Percentiles rank a stretch among this genome's conserved stretches.
phyloP scores from a whole-genome alignment of 257 asterid genomes.

The Coffea eugenioides region DNA sequence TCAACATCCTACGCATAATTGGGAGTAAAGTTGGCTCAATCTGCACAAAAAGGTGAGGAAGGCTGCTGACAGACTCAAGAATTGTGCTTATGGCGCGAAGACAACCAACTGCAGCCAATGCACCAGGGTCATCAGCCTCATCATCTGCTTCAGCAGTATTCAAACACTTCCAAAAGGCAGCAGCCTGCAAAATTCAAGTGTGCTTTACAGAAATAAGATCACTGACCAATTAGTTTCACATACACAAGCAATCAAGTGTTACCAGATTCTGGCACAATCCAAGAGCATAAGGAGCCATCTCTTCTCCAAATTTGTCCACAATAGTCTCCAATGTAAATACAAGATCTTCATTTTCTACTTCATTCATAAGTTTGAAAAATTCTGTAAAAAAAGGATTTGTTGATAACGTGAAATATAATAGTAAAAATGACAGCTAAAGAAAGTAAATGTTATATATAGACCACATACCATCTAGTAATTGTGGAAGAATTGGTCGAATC shows the following conservation, averaged over 20 bases:
- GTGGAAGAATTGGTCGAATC: slow-evolving; percentile 93
- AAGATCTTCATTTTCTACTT: slow-evolving; percentile 99
- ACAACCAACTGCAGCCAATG: slow-evolving; percentile 99
- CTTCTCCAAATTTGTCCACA: slow-evolving; percentile 99
- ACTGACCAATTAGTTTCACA: background rate
- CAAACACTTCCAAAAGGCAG: slow-evolving; percentile 98
- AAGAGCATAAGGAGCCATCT: slow-evolving; percentile 98
- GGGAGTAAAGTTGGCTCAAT: slow-evolving; percentile 92
- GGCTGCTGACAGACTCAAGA: slow-evolving; percentile 92
- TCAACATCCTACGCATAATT: slow-evolving; percentile 94
- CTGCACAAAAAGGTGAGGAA: slow-evolving; percentile 79
- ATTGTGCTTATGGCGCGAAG: slow-evolving; percentile 98
- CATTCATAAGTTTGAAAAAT: slow-evolving; percentile 93
- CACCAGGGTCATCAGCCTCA: slow-evolving; percentile 98
- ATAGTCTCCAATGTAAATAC: slow-evolving; percentile 96
- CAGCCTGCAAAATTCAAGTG: slow-evolving; percentile 58
- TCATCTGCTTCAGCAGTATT: slow-evolving; percentile 88
- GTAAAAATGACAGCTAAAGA: background rate
- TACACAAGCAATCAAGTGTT: slow-evolving; percentile 15
- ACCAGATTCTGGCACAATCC: slow-evolving; percentile 99
- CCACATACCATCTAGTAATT: slow-evolving; percentile 80
- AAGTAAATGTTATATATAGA: background rate
- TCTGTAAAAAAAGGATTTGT: slow-evolving; percentile 42
- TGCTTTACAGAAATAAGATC: background rate
- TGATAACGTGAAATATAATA: slow-evolving; percentile 8